Evolutionary conservation across 2,329 filamentous ascomycete genomes (phyloP).

Genomic region (Diaporthe citriasiana): DNA sequence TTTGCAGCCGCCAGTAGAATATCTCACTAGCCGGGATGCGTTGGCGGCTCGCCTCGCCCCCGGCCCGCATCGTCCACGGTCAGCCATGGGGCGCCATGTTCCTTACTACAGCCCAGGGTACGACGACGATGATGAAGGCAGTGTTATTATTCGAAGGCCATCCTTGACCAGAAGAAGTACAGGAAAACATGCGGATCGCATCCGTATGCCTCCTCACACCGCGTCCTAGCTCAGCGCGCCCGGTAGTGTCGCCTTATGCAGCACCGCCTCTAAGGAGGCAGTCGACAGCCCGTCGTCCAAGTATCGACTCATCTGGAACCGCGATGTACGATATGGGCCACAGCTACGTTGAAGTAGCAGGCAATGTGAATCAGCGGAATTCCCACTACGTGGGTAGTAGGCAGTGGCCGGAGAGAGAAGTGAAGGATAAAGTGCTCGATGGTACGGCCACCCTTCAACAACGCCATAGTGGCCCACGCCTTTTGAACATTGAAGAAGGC

Average conservation of each 20-base stretch:
- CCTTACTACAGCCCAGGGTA: conserved; percentile 42
- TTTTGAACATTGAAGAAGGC: too few species aligned
- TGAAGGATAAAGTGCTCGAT: conserved; percentile 60
- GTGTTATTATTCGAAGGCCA: conserved; percentile 56
- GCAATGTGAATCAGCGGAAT: conserved; percentile 54
- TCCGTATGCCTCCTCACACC: conserved; percentile 65
- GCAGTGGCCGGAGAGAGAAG: conserved; percentile 46
- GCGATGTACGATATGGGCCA: conserved; percentile 57
- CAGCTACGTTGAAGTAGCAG: conserved; percentile 58
- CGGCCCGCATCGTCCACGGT: conserved; percentile 35
- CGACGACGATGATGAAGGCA: conserved; percentile 57
- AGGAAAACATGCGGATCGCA: conserved; percentile 60
- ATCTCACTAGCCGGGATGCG: conserved; percentile 24
- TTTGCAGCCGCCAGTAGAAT: conserved; percentile 37
- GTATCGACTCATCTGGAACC: conserved; percentile 51
- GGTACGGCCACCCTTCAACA: too few species aligned
- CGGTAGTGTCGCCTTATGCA: conserved; percentile 48
- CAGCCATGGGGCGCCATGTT: conserved; percentile 28
- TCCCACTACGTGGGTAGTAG: conserved; percentile 55
- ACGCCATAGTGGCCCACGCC: too few species aligned
- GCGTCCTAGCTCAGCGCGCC: conserved; percentile 54
- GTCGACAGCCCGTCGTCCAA: conserved; percentile 49
- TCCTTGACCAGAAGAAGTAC: conserved; percentile 55
- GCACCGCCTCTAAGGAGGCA: conserved; percentile 48
- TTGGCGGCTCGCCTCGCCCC: conserved; percentile 15